Evolutionary conservation across 2,329 filamentous ascomycete genomes (phyloP), one percentile per base, ranked within the genome.

Genomic region (Alternaria sp.): DNA sequence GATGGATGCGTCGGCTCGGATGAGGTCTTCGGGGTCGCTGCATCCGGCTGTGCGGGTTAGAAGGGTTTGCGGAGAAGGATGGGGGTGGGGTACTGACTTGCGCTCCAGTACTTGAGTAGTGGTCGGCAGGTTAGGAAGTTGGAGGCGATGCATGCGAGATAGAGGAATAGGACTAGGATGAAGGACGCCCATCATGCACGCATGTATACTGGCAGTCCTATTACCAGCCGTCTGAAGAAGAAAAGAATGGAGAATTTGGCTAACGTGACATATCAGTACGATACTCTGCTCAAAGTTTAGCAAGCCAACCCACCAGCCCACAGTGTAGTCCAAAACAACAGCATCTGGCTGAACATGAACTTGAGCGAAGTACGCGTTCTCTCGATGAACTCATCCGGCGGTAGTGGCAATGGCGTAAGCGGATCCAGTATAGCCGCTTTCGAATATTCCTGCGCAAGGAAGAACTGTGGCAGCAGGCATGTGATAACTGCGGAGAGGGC

Each of bases 271-370:
- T 12, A 44, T 44, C 10, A 44, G 41, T 20, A 21, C 3, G 41
- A 44, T 2, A 20, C 3, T 6, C 41, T 12, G n/a, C 41, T 18
- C 11, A 44, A 4, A 18, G 15, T 45, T 6, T 11, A 44, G n/a
- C 10, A 44, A 21, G 18, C 2, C 41, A 49, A 49, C 55, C 37
- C 30, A 63, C 60, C 44, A 30, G 60, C 60, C 55, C 55, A 59
- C 14, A 63, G 10, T 1, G 60, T 63, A 11, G 55, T 63, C 60
- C 60, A 59, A n/a, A 58, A 63, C 18, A 63, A n/a, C 5, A 63
- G 43, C 60, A 63, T 63, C 18, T 63, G 60, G 21, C 55, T 59
- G 28, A 63, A 59, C 55, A 63, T 59, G 8, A 63, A 41, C 20
- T 63, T 63, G 3, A 63, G 51, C 6, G 60, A 46, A 1, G 55